Percentiles rank a stretch among this genome's conserved stretches.
Conservation (phyloP, 2,329 filamentous ascomycete genomes). For the Conoideocrella luteorostrata region DNA sequence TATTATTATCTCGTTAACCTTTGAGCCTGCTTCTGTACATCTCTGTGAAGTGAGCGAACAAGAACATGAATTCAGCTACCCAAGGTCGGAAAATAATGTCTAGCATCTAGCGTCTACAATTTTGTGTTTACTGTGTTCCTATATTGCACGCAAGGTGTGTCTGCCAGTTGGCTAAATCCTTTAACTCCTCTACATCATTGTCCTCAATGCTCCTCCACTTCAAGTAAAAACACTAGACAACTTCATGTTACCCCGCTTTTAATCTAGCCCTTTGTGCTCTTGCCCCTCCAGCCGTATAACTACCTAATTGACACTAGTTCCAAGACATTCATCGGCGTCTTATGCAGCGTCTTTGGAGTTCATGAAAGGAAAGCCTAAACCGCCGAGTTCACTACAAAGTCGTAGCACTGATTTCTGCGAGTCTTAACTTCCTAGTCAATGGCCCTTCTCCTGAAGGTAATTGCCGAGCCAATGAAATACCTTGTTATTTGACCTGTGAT, state of each 20-base stretch:
- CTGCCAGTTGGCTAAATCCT: too few species aligned
- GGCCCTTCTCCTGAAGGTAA: background rate
- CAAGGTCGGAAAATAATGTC: too few species aligned
- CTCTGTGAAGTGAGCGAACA: too few species aligned
- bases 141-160: too few species aligned
- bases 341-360: slow-evolving; percentile 1
- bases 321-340: too few species aligned
- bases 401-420: slow-evolving; percentile 1
- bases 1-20: too few species aligned
- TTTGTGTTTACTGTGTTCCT: too few species aligned
- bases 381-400: too few species aligned
- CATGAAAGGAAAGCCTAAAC: slow-evolving; percentile 1
- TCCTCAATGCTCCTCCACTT: background rate
- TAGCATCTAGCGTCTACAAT: too few species aligned
- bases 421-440: slow-evolving; percentile 1
- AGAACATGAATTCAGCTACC: too few species aligned
- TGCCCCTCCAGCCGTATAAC: background rate
- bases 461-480: slow-evolving; percentile 1
- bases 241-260: background rate
- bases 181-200: too few species aligned
- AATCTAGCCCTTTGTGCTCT: background rate
- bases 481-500: slow-evolving; percentile 5
- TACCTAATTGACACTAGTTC: background rate
- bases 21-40: too few species aligned
- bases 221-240: background rate